Percentiles rank a stretch among this genome's conserved stretches.
Conservation (phyloP, 2,329 filamentous ascomycete genomes). For the Exophiala xenobiotica region DNA sequence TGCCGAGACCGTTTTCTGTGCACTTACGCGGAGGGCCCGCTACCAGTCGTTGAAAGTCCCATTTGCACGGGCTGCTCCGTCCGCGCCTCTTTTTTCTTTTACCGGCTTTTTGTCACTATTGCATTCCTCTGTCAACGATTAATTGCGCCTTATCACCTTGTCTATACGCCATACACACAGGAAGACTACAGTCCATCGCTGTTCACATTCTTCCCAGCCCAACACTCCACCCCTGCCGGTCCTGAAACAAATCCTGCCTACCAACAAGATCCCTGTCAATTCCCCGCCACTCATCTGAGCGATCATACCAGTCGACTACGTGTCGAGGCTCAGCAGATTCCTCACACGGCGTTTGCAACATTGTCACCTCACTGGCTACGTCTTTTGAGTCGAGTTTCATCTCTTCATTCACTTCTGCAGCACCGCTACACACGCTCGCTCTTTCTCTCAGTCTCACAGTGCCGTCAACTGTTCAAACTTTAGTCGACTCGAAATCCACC, state of each 20-base stretch:
- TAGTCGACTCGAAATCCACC: neutral
- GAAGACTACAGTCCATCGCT: neutral
- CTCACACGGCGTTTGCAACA: conserved; percentile 1
- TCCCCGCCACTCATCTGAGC: conserved; percentile 21
- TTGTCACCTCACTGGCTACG: conserved; percentile 7
- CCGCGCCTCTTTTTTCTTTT: neutral
- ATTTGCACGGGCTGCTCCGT: neutral
- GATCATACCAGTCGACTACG: conserved; percentile 6
- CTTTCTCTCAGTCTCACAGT: conserved; percentile 1
- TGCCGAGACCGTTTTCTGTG: neutral
- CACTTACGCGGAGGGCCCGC: neutral
- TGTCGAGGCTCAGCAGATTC: neutral
- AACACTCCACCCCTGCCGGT: neutral
- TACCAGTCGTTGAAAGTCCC: neutral
- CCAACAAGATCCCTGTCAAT: conserved; percentile 13
- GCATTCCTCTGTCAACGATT: too few relatives aligned
- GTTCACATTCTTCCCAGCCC: neutral
- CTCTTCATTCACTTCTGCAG: conserved; percentile 1
- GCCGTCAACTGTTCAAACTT: neutral
- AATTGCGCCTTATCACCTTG: too few relatives aligned
- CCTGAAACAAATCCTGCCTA: conserved; percentile 25
- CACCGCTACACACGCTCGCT: neutral
- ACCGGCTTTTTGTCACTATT: neutral
- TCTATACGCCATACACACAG: neutral
- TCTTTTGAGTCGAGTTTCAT: neutral